These are phyloP conservation scores for Cytospora leucostoma DNA, from an alignment of 2,329 filamentous ascomycete species.

Conservation along the genomic window DNA sequence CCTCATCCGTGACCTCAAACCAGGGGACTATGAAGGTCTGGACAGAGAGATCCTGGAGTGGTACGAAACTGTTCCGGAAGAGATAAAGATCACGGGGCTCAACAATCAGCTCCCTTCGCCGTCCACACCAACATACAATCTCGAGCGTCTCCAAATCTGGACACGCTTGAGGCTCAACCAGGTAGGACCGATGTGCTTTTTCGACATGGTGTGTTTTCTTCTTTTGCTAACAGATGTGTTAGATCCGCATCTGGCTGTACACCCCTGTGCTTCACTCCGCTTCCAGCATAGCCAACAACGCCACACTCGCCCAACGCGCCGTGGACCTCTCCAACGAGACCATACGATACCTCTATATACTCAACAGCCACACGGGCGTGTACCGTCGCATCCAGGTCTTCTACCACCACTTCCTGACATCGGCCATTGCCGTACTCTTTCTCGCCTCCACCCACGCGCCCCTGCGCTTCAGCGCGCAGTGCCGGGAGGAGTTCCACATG, in stretches of 20 bases:
- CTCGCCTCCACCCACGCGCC: constrained; percentile 76
- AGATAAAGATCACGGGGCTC: constrained; percentile 62
- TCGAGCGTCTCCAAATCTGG: constrained; percentile 76
- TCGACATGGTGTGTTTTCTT: not conserved
- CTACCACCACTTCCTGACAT: constrained; percentile 79
- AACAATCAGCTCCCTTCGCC: constrained; percentile 52
- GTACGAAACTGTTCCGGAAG: constrained; percentile 74
- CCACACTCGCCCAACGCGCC: constrained; percentile 70
- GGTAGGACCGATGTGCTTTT: constrained; percentile 36
- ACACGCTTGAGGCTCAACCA: constrained; percentile 87
- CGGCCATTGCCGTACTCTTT: constrained; percentile 74
- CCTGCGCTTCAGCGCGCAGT: constrained; percentile 66
- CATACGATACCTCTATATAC: constrained; percentile 66
- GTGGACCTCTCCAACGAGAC: constrained; percentile 78
- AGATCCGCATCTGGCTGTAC: constrained; percentile 83
- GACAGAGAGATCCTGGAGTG: constrained; percentile 85
- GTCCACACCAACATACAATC: constrained; percentile 62
- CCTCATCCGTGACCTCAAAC: constrained; percentile 64
- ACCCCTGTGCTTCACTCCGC: constrained; percentile 84
- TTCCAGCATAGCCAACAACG: constrained; percentile 77
- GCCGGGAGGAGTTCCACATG: constrained; percentile 77
- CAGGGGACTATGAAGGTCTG: constrained; percentile 75
- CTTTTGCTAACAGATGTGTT: constrained; percentile 8
- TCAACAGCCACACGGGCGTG: constrained; percentile 71
- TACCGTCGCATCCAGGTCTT: constrained; percentile 73